phyloP scores from a whole-genome alignment of 805 yeast species.

The Saccharomycopsis capsularis region DNA sequence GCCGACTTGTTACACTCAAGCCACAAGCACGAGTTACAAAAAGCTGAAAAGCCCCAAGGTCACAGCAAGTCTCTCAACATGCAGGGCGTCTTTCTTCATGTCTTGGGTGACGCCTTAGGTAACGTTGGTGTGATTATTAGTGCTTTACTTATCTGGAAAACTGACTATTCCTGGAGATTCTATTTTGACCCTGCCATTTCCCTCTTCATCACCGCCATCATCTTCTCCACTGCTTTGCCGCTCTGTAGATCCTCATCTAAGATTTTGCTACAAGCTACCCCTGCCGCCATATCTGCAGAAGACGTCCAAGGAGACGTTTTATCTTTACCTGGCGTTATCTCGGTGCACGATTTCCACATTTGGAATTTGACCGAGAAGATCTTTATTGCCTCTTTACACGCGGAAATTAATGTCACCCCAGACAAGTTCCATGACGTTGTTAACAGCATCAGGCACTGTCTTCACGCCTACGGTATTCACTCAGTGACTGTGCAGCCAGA shows the following conservation, averaged over 20 bases:
- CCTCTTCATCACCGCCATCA: constrained; percentile 75
- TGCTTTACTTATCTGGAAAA: constrained; percentile 90
- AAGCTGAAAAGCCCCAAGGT: constrained; percentile 23
- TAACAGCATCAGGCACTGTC: constrained; percentile 63
- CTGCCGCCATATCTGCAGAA: constrained; percentile 72
- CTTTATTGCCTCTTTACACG: constrained; percentile 83
- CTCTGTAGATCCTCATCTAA: constrained; percentile 80
- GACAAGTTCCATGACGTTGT: constrained; percentile 65
- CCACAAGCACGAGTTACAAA: constrained; percentile 4
- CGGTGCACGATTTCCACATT: constrained; percentile 91
- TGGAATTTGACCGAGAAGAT: constrained; percentile 92
- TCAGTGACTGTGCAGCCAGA: constrained; percentile 97
- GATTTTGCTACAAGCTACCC: constrained; percentile 88
- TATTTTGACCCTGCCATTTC: constrained; percentile 85
- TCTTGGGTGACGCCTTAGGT: constrained; percentile 92
- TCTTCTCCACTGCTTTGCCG: constrained; percentile 87
- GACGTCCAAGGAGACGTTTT: constrained; percentile 63
- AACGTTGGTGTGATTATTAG: constrained; percentile 87
- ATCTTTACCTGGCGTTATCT: constrained; percentile 62
- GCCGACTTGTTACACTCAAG: neutral
- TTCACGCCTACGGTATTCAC: constrained; percentile 81
- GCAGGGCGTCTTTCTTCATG: constrained; percentile 96
- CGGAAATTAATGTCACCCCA: constrained; percentile 62
- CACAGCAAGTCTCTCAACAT: constrained; percentile 71
- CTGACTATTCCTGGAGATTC: constrained; percentile 81